phyloP scores from a whole-genome alignment of 176 grass and related monocot genomes.

The Areca catechu region DNA sequence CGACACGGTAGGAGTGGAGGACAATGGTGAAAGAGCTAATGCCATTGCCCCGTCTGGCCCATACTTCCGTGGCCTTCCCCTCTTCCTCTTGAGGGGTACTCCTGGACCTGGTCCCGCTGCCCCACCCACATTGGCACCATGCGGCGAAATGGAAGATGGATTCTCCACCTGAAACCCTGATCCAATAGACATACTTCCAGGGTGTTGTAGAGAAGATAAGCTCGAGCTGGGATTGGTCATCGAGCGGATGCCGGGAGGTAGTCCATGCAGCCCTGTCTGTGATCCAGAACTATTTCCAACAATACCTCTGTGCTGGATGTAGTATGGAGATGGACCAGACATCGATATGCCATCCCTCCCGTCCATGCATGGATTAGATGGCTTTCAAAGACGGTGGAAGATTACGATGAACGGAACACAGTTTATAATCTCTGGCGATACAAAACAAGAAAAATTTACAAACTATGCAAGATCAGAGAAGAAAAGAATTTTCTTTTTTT shows the following conservation, averaged over 20 bases:
- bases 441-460: no score
- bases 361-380: slow-evolving; percentile 70
- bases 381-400: no score
- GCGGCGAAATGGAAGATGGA: slow-evolving; percentile 22
- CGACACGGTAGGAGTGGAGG: slow-evolving; percentile 14
- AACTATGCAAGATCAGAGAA: no score
- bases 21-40: slow-evolving; percentile 35
- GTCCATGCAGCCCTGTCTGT: slow-evolving; percentile 43
- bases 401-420: no score
- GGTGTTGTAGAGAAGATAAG: slow-evolving; percentile 19
- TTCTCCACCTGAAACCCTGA: slow-evolving; percentile 34
- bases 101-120: slow-evolving; percentile 11
- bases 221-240: slow-evolving; percentile 59
- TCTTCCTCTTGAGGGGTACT: slow-evolving; percentile 59
- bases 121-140: slow-evolving; percentile 4
- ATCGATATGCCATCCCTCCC: slow-evolving; percentile 56
- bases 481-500: no score
- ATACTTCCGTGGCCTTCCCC: slow-evolving; percentile 79
- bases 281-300: slow-evolving; percentile 19
- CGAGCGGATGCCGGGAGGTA: slow-evolving; percentile 46
- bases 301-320: slow-evolving; percentile 23
- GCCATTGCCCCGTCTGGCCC: slow-evolving; percentile 54
- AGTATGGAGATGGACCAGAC: slow-evolving; percentile 59
- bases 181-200: slow-evolving; percentile 26
- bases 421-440: no score